Evolutionary conservation across 1,284 basidiomycete genomes (phyloP).

Genomic region (Ceratobasidium papillatum): DNA sequence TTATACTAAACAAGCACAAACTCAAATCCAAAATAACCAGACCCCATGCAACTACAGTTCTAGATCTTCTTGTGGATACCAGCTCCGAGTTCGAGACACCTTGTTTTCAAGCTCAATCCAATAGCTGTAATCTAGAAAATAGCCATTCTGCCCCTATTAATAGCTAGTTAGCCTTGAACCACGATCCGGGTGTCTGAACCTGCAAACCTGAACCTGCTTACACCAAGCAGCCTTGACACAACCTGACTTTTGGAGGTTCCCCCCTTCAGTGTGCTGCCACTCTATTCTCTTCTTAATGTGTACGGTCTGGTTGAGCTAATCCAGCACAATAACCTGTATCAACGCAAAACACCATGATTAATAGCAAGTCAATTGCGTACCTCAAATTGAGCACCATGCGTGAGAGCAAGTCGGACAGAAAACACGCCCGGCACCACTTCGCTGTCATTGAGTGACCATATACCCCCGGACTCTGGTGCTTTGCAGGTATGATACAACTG

Average conservation of each 20-base stretch:
- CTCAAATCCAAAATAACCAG: neutral
- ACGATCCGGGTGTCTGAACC: neutral
- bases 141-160: neutral
- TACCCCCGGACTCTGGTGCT: conserved; percentile 29
- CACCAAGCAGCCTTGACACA: conserved; percentile 27
- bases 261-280: conserved; percentile 12
- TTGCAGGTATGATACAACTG: conserved; percentile 26
- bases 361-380: neutral
- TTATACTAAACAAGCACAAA: neutral
- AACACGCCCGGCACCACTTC: conserved; percentile 18
- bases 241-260: conserved; percentile 22
- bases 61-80: conserved; percentile 34
- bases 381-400: conserved; percentile 22
- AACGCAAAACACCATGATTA: neutral
- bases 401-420: conserved; percentile 1
- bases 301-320: conserved; percentile 19
- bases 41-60: neutral
- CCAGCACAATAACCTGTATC: neutral
- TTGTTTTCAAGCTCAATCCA: conserved; percentile 14
- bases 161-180: neutral
- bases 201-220: conserved; percentile 23
- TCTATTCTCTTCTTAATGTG: conserved; percentile 33
- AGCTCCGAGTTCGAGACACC: conserved; percentile 1
- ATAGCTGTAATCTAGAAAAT: conserved; percentile 34
- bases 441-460: conserved; percentile 5